A percentile compares a stretch with the other conserved stretches of the same genome.
phyloP scores from a whole-genome alignment of 768 basidiomycete species.

The Tulasnella sp. region DNA sequence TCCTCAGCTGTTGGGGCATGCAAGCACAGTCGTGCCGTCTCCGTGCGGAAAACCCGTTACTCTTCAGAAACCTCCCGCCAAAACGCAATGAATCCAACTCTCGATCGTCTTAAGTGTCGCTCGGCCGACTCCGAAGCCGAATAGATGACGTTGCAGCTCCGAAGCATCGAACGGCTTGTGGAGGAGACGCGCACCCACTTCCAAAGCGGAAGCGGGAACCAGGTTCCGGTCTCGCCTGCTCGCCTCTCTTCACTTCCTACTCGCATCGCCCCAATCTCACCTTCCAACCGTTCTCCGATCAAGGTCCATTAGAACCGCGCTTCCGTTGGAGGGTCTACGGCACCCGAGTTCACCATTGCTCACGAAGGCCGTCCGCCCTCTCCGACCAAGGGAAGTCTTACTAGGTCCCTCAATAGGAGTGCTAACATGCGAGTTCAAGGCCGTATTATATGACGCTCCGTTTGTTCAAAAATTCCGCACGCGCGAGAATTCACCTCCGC shows the following conservation, averaged over 20 bases:
- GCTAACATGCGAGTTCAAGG: constrained; percentile 37
- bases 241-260: constrained; percentile 62
- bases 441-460: constrained; percentile 70
- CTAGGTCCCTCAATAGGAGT: constrained; percentile 40
- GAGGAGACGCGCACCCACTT: constrained; percentile 80
- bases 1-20: constrained; percentile 36
- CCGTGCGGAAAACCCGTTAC: neutral
- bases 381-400: constrained; percentile 40
- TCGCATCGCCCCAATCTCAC: neutral
- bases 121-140: constrained; percentile 61
- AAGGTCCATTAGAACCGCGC: constrained; percentile 6
- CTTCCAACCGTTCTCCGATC: constrained; percentile 4
- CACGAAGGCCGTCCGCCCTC: constrained; percentile 62
- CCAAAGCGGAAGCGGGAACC: constrained; percentile 53
- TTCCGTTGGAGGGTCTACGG: neutral
- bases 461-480: too few species aligned
- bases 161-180: constrained; percentile 84
- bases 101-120: constrained; percentile 37
- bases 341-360: constrained; percentile 46
- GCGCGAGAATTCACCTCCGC: too few species aligned
- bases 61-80: neutral
- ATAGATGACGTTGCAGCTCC: constrained; percentile 80
- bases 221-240: constrained; percentile 57
- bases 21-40: constrained; percentile 19
- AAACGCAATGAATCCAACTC: neutral